Conservation (phyloP, 2,329 filamentous ascomycete genomes). For the Orbilia blumenaviensis region DNA sequence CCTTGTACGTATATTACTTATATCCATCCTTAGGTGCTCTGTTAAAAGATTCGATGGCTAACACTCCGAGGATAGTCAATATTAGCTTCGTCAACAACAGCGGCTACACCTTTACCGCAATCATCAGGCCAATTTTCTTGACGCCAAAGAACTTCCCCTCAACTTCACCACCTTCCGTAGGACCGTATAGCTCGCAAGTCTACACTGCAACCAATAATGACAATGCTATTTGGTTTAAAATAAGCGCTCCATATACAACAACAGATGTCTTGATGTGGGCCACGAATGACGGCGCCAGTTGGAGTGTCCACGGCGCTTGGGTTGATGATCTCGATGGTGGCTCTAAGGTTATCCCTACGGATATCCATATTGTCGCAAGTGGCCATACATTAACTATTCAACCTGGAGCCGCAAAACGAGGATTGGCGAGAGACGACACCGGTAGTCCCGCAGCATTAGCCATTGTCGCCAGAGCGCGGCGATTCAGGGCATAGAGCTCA, state of each 20-base stretch:
- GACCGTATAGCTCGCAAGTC: background rate
- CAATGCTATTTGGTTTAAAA: constrained; percentile 6
- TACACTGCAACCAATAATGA: background rate
- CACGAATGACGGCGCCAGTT: background rate
- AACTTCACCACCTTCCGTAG: background rate
- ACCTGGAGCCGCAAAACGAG: background rate
- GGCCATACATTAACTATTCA: background rate
- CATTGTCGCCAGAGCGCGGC: background rate
- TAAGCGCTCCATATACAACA: background rate
- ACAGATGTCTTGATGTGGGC: background rate
- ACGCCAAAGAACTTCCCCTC: background rate
- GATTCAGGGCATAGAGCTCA: background rate
- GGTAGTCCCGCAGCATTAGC: background rate
- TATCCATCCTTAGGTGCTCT: background rate
- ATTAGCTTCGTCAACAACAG: background rate
- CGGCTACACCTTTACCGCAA: background rate
- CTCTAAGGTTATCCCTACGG: background rate
- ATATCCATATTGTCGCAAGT: constrained; percentile 1
- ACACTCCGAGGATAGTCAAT: background rate
- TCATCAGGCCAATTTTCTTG: background rate
- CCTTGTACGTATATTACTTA: background rate
- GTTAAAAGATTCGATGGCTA: background rate
- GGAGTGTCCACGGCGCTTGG: background rate
- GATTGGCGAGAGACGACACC: background rate
- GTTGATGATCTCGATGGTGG: background rate